Evolutionary conservation across 179 eudicot species (phyloP).

Genomic region (Spergularia azorica): DNA sequence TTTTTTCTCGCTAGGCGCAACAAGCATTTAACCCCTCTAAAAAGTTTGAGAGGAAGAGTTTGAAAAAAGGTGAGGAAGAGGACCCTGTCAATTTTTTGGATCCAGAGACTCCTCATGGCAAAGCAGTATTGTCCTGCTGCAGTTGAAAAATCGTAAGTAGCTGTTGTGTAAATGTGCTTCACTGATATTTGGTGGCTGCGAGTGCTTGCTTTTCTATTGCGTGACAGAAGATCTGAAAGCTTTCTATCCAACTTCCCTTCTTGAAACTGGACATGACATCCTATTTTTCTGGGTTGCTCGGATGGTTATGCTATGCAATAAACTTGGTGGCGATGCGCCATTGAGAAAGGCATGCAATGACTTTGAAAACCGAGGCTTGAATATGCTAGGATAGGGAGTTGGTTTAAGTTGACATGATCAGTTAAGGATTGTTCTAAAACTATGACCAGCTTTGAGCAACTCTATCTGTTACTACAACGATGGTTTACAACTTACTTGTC

Average conservation of each 20-base stretch:
- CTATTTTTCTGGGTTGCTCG: conserved; percentile 99
- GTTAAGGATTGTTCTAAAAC: neutral
- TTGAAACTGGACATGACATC: conserved; percentile 98
- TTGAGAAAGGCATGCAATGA: conserved; percentile 60
- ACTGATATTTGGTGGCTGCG: neutral
- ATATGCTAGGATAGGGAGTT: neutral
- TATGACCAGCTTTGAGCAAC: neutral
- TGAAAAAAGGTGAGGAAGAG: conserved; percentile 63
- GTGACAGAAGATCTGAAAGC: conserved; percentile 71
- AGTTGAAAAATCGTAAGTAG: conserved; percentile 82
- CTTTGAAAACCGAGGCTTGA: neutral
- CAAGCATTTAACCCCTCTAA: conserved; percentile 53
- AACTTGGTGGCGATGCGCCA: conserved; percentile 88
- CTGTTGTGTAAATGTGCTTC: neutral
- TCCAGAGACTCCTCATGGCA: conserved; percentile 75
- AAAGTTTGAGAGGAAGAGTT: conserved; percentile 54
- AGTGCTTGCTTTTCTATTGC: conserved; percentile 27
- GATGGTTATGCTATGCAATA: conserved; percentile 91
- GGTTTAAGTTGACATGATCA: neutral
- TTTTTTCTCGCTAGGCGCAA: conserved; percentile 42
- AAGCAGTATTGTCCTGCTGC: conserved; percentile 74
- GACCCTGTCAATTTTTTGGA: conserved; percentile 69
- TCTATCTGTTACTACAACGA: neutral
- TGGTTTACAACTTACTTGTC: neutral
- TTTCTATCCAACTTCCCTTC: conserved; percentile 90